These are phyloP conservation scores for Zoysia matrella DNA, from an alignment of 202 grass and related monocot genomes.

Conservation along the genomic window DNA sequence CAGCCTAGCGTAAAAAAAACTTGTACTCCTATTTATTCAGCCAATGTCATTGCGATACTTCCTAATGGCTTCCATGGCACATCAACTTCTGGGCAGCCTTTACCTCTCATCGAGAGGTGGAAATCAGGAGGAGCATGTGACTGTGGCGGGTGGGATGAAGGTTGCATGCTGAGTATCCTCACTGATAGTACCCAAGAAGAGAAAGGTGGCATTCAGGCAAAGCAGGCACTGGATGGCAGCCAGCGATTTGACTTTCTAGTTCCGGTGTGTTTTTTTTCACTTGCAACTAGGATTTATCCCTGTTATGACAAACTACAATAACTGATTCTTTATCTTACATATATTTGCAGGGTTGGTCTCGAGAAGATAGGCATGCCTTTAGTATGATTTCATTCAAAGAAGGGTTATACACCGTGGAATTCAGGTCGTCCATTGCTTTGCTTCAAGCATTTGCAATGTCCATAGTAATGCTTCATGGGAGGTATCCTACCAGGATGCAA, in stretches of 20 bases:
- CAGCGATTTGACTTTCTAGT: slow-evolving; percentile 68
- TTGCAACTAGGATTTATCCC: slow-evolving; percentile 13
- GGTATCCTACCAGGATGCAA: slow-evolving; percentile 41
- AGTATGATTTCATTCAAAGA: slow-evolving; percentile 90
- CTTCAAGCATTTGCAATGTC: slow-evolving; percentile 92
- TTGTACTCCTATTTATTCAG: slow-evolving; percentile 20
- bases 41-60: slow-evolving; percentile 68
- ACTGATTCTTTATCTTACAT: slow-evolving; percentile 9
- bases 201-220: slow-evolving; percentile 37
- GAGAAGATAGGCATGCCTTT: slow-evolving; percentile 61
- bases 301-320: slow-evolving; percentile 1
- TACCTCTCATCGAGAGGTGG: slow-evolving; percentile 93
- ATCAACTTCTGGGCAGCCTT: slow-evolving; percentile 61
- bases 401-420: slow-evolving; percentile 89
- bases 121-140: slow-evolving; percentile 80
- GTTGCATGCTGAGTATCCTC: slow-evolving; percentile 75
- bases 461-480: slow-evolving; percentile 84
- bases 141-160: slow-evolving; percentile 99
- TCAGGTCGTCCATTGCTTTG: slow-evolving; percentile 72
- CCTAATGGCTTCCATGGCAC: slow-evolving; percentile 83
- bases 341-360: slow-evolving; percentile 64
- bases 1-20: slow-evolving; percentile 41
- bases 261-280: slow-evolving; percentile 54
- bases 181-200: slow-evolving; percentile 40
- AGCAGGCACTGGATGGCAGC: slow-evolving; percentile 50